Evolutionary conservation across 495 filamentous ascomycete genomes (phyloP).

Genomic region (Tuber indicum): DNA sequence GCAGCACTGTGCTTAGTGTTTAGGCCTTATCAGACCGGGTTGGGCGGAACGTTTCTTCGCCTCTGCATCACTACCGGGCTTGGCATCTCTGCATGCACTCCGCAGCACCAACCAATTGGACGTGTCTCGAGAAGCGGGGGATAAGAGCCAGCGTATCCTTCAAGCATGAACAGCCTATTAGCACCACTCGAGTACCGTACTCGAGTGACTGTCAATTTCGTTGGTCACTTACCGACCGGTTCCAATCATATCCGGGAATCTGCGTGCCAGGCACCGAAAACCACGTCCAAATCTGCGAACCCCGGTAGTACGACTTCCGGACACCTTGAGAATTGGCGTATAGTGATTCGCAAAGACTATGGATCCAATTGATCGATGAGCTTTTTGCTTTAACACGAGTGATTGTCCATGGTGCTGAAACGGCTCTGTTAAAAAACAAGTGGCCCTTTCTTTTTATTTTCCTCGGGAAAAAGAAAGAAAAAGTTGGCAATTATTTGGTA

Average conservation of each 20-base stretch:
- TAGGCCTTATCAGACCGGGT: background rate
- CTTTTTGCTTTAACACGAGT: background rate
- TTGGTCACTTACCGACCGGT: background rate
- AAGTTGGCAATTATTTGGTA: background rate
- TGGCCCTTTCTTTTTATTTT: background rate
- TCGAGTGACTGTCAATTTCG: background rate
- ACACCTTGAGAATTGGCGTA: background rate
- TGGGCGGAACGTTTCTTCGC: background rate
- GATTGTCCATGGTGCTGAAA: background rate
- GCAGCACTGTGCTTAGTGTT: background rate
- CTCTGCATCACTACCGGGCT: background rate
- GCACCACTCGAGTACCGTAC: background rate
- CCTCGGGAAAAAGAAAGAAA: background rate
- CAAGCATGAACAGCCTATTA: background rate
- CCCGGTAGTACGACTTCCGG: background rate
- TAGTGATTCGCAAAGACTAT: background rate
- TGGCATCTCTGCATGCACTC: background rate
- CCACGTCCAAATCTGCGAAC: background rate
- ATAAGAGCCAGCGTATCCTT: background rate
- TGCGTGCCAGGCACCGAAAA: background rate
- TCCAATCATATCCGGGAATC: background rate
- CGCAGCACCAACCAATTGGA: background rate
- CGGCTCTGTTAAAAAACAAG: background rate
- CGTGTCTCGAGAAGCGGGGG: background rate
- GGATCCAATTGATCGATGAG: background rate